Evolutionary conservation across 331 rosid genomes (phyloP), one percentile per base, ranked within the genome.

Genomic region (Cucumis variabilis): DNA sequence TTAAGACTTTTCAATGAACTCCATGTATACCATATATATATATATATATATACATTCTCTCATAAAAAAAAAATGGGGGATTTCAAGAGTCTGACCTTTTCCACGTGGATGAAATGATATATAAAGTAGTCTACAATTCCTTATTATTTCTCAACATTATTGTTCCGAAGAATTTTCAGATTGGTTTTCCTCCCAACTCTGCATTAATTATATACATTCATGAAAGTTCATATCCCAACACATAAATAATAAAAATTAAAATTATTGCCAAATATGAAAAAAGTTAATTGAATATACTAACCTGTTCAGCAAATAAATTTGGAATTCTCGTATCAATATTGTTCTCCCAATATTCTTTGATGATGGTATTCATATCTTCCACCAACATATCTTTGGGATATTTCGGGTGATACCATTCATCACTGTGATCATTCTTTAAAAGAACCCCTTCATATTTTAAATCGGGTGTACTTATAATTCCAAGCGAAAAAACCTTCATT

Each of bases 361-460:
- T 41, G 23, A 74, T 33, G 15, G 1, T 2, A 74, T 74, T 74
- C 25, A 74, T 74, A 41, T 74, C 80, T 74, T 74, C 80, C 51
- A 73, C 15, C 11, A 19, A 0, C 51, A 9, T 37, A 7, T 13
- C 19, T 25, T 12, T 1, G 17, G 73, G 0, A 1, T 24, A 10
- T 11, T 68, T 67, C 12, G 17, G 33, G 17, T 1, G 9, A 27
- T 11, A 0, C 5, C 8, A 10, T 12, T 4, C 8, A n/a, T 67
- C 7, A 11, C 0, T 1, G 1, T 44, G 1, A 44, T 44, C 48
- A 44, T 44, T 37, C 44, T 15, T 1, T 13, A 24, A 24, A 0
- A 0, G 0, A 14, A 28, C 1, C 2, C 9, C 0, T 73, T 30
- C 2, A 27, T 1, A 10, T 27, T 27, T 14, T 4, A 28, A 70